phyloP scores from a whole-genome alignment of 1,284 basidiomycete species.

The Sporisorium iseilematis-ciliati region DNA sequence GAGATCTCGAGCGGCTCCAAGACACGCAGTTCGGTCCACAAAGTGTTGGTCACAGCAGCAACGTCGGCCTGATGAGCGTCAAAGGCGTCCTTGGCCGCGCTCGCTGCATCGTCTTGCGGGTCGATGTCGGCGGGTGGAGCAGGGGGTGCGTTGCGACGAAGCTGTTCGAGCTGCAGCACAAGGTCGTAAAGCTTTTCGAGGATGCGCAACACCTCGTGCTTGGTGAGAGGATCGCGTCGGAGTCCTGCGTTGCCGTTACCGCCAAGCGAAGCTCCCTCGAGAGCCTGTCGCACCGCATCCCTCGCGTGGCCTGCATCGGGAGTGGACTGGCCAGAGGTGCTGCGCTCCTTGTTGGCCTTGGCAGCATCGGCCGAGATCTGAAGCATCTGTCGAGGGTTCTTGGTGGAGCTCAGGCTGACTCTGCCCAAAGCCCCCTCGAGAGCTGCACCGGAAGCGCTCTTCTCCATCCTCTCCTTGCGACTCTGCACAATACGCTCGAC shows the following conservation, averaged over 20 bases:
- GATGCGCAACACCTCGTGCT: conserved; percentile 81
- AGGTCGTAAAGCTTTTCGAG: conserved; percentile 89
- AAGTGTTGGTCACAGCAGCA: conserved; percentile 57
- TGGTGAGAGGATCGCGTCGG: conserved; percentile 75
- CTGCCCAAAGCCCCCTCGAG: conserved; percentile 96
- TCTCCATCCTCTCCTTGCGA: conserved; percentile 77
- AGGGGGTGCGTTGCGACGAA: conserved; percentile 81
- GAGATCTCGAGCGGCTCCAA: conserved; percentile 92
- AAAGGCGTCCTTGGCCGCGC: conserved; percentile 23
- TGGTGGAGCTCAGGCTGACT: conserved; percentile 89
- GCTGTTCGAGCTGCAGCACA: conserved; percentile 86
- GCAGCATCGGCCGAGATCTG: conserved; percentile 77
- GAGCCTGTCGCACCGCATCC: conserved; percentile 63
- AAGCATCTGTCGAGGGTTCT: conserved; percentile 91
- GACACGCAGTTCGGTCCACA: conserved; percentile 87
- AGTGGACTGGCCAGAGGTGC: conserved; percentile 19
- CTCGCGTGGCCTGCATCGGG: conserved; percentile 40
- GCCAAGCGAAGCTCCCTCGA: conserved; percentile 61
- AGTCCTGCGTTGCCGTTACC: conserved; percentile 73
- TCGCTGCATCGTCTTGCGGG: conserved; percentile 70
- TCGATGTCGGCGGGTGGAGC: conserved; percentile 39
- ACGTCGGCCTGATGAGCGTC: conserved; percentile 50
- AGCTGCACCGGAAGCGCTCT: conserved; percentile 58
- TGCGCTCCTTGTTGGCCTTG: conserved; percentile 34
- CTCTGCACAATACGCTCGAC: conserved; percentile 96